These are phyloP conservation scores for Paraurostyla sp. DNA, from an alignment of 73 alveolate genomes.

Conservation along the genomic window DNA sequence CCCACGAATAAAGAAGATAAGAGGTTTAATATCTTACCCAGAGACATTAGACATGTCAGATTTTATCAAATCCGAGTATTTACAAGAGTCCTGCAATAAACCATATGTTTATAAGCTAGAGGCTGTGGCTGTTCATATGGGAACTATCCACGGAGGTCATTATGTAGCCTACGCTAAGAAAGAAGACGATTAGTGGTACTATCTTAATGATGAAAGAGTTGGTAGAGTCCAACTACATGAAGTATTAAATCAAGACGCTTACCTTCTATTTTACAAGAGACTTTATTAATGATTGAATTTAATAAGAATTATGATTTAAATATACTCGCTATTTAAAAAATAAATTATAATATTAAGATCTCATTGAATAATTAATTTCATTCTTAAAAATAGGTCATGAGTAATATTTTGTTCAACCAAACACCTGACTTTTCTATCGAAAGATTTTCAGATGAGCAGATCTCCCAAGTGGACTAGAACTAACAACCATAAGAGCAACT, in stretches of 20 bases:
- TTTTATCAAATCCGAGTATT: not conserved
- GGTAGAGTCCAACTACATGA: constrained; percentile 31
- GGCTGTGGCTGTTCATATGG: constrained; percentile 56
- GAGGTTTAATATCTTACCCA: constrained; percentile 35
- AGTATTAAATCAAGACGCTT: constrained; percentile 58
- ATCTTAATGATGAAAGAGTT: constrained; percentile 64
- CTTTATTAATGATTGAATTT: not conserved
- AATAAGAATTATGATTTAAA: no score
- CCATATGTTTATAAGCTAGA: not conserved
- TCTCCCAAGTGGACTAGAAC: not conserved
- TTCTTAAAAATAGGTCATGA: constrained; percentile 30
- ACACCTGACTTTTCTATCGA: constrained; percentile 19
- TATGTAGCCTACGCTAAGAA: constrained; percentile 57
- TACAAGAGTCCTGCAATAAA: not conserved
- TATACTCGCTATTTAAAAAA: no score
- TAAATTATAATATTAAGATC: no score
- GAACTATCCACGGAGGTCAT: constrained; percentile 63
- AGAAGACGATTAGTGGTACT: constrained; percentile 59
- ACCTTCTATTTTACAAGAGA: constrained; percentile 42
- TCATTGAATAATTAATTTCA: constrained; percentile 30
- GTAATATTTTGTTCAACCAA: not conserved
- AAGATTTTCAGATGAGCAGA: not conserved
- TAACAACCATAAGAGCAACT: constrained; percentile 2
- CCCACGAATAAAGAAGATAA: constrained; percentile 60
- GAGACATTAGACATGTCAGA: constrained; percentile 53